These are phyloP conservation scores for Ganoderma leucocontextum DNA, from an alignment of 1,284 basidiomycete genomes.

Conservation along the genomic window DNA sequence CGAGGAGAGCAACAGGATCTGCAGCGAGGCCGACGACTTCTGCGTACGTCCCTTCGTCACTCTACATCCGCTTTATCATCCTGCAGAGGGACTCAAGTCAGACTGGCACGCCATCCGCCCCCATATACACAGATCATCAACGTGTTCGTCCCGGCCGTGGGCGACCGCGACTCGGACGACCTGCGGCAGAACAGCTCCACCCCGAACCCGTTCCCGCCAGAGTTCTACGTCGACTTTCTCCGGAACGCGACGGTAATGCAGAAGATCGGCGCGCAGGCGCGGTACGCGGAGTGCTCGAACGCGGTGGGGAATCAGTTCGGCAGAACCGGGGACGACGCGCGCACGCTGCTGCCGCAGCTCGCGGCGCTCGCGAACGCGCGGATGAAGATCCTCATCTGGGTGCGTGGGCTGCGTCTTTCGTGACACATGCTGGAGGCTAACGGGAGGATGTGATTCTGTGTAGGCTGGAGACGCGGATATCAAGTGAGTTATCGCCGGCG, in stretches of 20 bases:
- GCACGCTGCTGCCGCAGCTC: conserved; percentile 61
- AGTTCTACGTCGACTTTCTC: conserved; percentile 61
- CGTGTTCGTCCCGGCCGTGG: conserved; percentile 58
- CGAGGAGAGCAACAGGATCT: conserved; percentile 54
- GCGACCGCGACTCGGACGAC: conserved; percentile 61
- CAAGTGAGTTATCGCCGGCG: conserved; percentile 48
- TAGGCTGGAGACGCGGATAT: conserved; percentile 74
- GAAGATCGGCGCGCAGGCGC: conserved; percentile 57
- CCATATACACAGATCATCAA: conserved; percentile 49
- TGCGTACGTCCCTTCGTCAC: conserved; percentile 52
- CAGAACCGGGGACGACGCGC: conserved; percentile 59
- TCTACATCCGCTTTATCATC: neutral
- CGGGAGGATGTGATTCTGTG: neutral
- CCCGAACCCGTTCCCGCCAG: conserved; percentile 57
- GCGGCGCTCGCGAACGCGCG: conserved; percentile 58
- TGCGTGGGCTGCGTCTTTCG: conserved; percentile 38
- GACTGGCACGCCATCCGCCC: too few relatives aligned
- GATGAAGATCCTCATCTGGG: conserved; percentile 70
- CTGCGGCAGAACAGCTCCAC: conserved; percentile 62
- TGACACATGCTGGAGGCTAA: neutral
- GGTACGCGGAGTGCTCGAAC: conserved; percentile 45
- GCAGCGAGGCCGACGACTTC: conserved; percentile 58
- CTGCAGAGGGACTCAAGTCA: too few relatives aligned
- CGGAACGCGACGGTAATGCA: conserved; percentile 43
- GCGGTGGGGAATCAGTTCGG: conserved; percentile 46